Conservation (phyloP, 2,329 filamentous ascomycete species). For the Claviceps purpurea region DNA sequence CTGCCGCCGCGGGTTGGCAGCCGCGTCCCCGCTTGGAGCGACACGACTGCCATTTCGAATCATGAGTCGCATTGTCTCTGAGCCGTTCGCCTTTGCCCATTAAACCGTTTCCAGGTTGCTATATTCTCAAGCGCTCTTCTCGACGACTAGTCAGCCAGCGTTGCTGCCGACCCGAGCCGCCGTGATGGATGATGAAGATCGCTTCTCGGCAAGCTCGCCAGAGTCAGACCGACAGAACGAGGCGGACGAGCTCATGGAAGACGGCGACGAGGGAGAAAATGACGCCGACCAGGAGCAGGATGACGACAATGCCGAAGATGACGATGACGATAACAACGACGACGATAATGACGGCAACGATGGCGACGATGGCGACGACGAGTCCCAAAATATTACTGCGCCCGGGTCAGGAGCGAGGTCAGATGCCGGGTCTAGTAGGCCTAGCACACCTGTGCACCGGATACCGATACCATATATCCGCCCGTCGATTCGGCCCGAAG, state of each 20-base stretch:
- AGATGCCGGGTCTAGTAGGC: constrained; percentile 10
- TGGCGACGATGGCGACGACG: constrained; percentile 24
- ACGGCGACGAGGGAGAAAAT: constrained; percentile 27
- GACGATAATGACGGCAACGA: constrained; percentile 28
- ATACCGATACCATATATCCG: constrained; percentile 20
- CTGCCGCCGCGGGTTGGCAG: background rate
- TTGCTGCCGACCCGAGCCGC: background rate
- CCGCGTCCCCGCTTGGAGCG: background rate
- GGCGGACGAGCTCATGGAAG: constrained; percentile 45
- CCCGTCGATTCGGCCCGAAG: constrained; percentile 60
- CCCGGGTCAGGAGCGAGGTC: constrained; percentile 3
- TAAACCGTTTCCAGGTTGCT: background rate
- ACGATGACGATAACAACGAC: constrained; percentile 22
- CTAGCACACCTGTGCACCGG: constrained; percentile 16
- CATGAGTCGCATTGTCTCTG: background rate
- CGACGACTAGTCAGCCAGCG: too few relatives aligned
- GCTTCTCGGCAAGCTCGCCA: constrained; percentile 18
- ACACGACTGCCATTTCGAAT: background rate
- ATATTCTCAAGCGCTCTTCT: background rate
- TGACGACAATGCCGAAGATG: constrained; percentile 22
- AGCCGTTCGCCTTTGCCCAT: background rate
- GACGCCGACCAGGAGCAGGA: constrained; percentile 25
- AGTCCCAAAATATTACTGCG: constrained; percentile 13
- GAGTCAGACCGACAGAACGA: constrained; percentile 28
- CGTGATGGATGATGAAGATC: constrained; percentile 21